Conservation (phyloP, 1,139 yeast species). For the Nakaseomyces kungkrabaensis region DNA sequence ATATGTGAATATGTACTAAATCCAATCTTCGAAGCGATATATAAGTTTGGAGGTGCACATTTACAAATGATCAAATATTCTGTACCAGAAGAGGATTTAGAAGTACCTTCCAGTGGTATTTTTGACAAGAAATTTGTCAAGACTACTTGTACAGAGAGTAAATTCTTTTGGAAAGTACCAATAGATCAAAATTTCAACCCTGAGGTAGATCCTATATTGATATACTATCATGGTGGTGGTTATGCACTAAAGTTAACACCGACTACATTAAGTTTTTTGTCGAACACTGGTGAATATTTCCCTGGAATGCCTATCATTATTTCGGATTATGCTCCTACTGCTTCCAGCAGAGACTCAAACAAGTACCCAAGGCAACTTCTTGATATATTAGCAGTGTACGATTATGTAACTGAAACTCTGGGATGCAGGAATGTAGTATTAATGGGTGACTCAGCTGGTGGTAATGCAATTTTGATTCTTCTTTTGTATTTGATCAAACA, state of each 20-base stretch:
- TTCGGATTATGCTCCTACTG: conserved; percentile 14
- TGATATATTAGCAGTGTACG: conserved; percentile 12
- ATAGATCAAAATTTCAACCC: conserved; percentile 9
- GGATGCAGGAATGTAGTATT: conserved; percentile 11
- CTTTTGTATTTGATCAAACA: conserved; percentile 10
- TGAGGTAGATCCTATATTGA: conserved; percentile 9
- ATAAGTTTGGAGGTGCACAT: background rate
- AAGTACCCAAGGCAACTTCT: conserved; percentile 12
- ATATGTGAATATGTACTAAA: conserved; percentile 11
- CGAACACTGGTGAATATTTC: conserved; percentile 7
- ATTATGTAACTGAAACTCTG: conserved; percentile 6
- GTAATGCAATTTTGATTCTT: conserved; percentile 15
- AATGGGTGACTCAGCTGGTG: conserved; percentile 26
- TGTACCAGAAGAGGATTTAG: conserved; percentile 1
- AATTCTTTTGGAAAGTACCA: background rate
- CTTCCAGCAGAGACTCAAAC: background rate
- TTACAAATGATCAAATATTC: background rate
- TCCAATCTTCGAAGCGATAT: conserved; percentile 10
- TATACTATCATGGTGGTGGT: conserved; percentile 22
- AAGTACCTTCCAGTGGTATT: background rate
- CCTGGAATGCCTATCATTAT: conserved; percentile 13
- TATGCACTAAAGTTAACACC: conserved; percentile 14
- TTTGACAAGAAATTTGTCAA: conserved; percentile 1
- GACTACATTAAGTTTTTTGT: conserved; percentile 9
- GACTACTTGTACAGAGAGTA: background rate